These are phyloP conservation scores for Jaapia argillacea DNA, from an alignment of 768 basidiomycete genomes.

Conservation along the genomic window DNA sequence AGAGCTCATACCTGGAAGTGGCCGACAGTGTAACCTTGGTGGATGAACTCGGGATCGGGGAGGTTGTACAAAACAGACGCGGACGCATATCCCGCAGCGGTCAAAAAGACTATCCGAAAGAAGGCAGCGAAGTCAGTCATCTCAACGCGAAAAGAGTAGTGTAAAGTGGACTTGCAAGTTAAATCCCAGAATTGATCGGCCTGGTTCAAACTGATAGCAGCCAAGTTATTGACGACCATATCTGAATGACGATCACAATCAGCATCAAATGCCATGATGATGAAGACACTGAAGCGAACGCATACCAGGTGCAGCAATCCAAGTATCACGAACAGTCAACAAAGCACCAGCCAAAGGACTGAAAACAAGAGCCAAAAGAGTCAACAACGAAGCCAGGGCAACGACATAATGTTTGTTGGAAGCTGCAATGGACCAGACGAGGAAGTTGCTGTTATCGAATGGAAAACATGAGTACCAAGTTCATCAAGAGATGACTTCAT, in stretches of 20 bases:
- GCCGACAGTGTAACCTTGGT: conserved; percentile 33
- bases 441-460: conserved; percentile 27
- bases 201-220: conserved; percentile 35
- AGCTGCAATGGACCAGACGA: conserved; percentile 36
- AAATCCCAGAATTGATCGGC: conserved; percentile 34
- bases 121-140: too few species aligned
- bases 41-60: conserved; percentile 34
- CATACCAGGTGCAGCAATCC: conserved; percentile 31
- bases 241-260: conserved; percentile 15
- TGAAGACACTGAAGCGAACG: neutral
- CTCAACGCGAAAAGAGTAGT: neutral
- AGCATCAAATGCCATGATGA: neutral
- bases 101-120: conserved; percentile 32
- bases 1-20: conserved; percentile 27
- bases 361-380: conserved; percentile 33
- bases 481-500: neutral
- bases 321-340: conserved; percentile 36
- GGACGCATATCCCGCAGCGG: conserved; percentile 45
- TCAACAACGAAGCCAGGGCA: conserved; percentile 36
- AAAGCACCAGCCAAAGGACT: conserved; percentile 45
- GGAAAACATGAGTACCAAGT: neutral
- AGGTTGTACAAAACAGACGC: conserved; percentile 38
- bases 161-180: conserved; percentile 24
- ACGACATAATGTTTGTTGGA: conserved; percentile 42
- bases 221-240: conserved; percentile 25